Conservation (phyloP, 257 asterid genomes). For the Plantago elongata region DNA sequence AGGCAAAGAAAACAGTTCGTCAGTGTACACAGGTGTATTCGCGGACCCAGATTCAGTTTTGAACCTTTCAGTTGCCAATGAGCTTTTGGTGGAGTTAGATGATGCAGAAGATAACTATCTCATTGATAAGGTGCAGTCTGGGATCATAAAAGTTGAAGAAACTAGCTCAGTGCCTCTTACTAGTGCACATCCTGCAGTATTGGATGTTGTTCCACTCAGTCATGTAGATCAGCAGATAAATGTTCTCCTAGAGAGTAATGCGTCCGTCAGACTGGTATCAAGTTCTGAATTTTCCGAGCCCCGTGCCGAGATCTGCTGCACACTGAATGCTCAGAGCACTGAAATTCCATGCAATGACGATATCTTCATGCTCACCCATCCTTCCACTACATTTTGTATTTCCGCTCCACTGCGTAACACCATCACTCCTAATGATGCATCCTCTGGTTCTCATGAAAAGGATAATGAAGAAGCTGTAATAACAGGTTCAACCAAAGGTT, state of each 20-base stretch:
- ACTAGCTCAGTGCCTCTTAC: conserved; percentile 25
- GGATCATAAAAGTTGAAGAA: conserved; percentile 27
- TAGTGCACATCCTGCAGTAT: conserved; percentile 28
- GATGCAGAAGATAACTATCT: conserved; percentile 33
- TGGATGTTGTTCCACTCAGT: conserved; percentile 26
- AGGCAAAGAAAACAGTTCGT: conserved; percentile 32
- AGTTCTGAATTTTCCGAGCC: conserved; percentile 38
- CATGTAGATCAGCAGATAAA: conserved; percentile 29
- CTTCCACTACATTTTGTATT: conserved; percentile 55
- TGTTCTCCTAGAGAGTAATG: conserved; percentile 32
- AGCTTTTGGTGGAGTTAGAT: conserved; percentile 47
- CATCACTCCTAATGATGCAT: conserved; percentile 26
- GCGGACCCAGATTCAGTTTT: conserved; percentile 80
- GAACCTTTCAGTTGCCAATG: conserved; percentile 84
- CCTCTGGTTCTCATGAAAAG: conserved; percentile 35
- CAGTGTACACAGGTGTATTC: conserved; percentile 41
- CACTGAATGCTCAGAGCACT: conserved; percentile 77
- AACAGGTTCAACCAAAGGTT: conserved; percentile 39
- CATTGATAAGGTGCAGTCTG: conserved; percentile 34
- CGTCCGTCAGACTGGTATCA: conserved; percentile 35
- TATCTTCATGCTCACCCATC: conserved; percentile 95
- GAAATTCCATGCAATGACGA: conserved; percentile 99
- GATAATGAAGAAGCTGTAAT: conserved; percentile 35
- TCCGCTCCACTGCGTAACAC: conserved; percentile 44
- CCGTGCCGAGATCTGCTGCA: conserved; percentile 50